These are phyloP conservation scores for Penicillium cataractarum DNA, from an alignment of 495 filamentous ascomycete species.

Conservation along the genomic window DNA sequence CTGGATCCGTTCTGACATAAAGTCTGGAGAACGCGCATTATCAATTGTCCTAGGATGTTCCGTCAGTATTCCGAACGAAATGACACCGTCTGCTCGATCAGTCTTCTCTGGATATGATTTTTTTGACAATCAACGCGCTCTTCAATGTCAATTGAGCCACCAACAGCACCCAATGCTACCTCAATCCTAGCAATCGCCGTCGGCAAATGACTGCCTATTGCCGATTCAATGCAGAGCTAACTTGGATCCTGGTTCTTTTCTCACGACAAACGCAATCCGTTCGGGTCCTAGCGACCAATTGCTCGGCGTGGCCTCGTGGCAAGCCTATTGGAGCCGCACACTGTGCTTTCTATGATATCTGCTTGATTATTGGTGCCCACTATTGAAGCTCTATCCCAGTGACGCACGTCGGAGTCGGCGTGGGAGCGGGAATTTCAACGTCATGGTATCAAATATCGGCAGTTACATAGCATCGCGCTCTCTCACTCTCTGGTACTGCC, in stretches of 20 bases:
- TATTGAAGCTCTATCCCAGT: neutral
- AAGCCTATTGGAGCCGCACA: neutral
- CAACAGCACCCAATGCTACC: neutral
- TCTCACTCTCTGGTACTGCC: too few relatives aligned
- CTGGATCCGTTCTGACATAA: neutral
- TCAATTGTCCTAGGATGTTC: neutral
- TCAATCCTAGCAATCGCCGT: constrained; percentile 7
- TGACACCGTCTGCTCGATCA: neutral
- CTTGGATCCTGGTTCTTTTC: neutral
- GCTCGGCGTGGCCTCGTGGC: neutral
- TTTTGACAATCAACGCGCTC: neutral
- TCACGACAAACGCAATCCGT: neutral
- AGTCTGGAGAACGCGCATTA: neutral
- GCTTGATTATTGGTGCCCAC: neutral
- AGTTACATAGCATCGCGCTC: neutral
- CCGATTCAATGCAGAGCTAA: neutral
- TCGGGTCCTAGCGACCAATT: neutral
- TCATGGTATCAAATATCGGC: neutral
- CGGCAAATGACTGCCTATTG: constrained; percentile 12
- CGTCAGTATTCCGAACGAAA: neutral
- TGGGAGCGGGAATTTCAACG: constrained; percentile 1
- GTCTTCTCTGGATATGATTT: neutral
- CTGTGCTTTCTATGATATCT: neutral
- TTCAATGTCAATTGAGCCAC: neutral
- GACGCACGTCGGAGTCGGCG: constrained; percentile 1